Conservation (phyloP, 208 protist genomes). For the Tetramitus jugosus region DNA sequence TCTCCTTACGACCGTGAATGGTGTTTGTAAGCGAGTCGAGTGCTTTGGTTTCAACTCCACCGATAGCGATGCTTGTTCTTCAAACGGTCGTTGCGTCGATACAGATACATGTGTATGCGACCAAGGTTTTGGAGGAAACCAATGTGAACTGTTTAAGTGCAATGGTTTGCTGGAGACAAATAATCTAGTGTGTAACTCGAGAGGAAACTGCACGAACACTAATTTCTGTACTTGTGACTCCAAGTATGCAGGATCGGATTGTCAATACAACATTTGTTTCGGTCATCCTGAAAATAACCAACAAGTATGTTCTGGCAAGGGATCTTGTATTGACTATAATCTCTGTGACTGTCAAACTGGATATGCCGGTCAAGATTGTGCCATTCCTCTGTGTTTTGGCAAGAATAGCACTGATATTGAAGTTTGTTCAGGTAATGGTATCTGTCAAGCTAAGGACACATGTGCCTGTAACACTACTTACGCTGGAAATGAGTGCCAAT, state of each 20-base stretch:
- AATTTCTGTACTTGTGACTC: background rate
- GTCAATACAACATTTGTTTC: background rate
- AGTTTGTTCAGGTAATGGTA: conserved; percentile 1
- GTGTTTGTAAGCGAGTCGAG: too few relatives aligned
- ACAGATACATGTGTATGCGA: background rate
- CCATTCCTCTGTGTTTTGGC: background rate
- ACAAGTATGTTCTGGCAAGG: background rate
- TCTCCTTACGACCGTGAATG: background rate
- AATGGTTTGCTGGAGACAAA: background rate
- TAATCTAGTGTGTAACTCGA: background rate
- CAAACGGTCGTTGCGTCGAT: background rate
- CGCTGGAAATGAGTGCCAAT: background rate
- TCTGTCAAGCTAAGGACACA: background rate
- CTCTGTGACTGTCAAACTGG: background rate
- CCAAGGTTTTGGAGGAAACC: background rate
- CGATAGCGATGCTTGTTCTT: background rate
- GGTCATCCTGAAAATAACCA: background rate
- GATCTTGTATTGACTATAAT: background rate
- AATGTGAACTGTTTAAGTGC: background rate
- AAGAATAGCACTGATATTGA: background rate
- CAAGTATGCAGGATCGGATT: background rate
- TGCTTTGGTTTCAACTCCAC: too few relatives aligned
- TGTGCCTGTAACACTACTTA: background rate
- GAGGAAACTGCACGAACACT: background rate
- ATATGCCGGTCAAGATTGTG: background rate